phyloP scores from a whole-genome alignment of 2,329 filamentous ascomycete genomes.

The Fusarium pilosicola region DNA sequence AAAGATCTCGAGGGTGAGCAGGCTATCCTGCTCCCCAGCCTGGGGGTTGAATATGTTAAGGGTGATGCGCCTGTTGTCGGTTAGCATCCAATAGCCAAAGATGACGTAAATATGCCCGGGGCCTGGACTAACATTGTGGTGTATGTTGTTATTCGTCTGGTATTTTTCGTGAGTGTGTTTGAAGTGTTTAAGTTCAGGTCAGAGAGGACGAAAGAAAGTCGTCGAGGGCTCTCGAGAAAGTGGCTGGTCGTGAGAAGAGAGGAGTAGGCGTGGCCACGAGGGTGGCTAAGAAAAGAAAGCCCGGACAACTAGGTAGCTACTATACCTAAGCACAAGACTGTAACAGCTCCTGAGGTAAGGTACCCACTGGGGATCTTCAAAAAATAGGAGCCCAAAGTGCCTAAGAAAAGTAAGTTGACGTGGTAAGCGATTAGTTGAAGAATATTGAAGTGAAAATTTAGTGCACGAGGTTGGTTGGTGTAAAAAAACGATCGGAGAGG shows the following conservation, averaged over 20 bases:
- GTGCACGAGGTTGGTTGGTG: constrained; percentile 22
- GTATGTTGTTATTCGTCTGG: background rate
- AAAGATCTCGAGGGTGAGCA: constrained; percentile 84
- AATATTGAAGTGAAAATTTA: background rate
- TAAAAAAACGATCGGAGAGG: constrained; percentile 16
- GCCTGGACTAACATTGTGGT: constrained; percentile 36
- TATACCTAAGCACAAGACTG: background rate
- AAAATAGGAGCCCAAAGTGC: background rate
- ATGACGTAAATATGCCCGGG: constrained; percentile 17
- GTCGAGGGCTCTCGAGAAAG: constrained; percentile 11
- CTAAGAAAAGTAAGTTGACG: background rate
- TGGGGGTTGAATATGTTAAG: constrained; percentile 84
- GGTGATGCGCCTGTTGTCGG: constrained; percentile 78
- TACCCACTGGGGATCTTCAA: constrained; percentile 5
- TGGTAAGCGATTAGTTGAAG: background rate
- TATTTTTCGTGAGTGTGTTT: background rate
- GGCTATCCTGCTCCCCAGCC: constrained; percentile 73
- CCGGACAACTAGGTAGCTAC: background rate
- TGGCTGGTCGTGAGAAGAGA: constrained; percentile 30
- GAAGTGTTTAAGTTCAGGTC: background rate
- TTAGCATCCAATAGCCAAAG: constrained; percentile 21
- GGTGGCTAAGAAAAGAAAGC: constrained; percentile 11
- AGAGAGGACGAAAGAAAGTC: constrained; percentile 6
- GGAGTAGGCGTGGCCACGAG: constrained; percentile 3
- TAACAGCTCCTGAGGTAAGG: constrained; percentile 11